A percentile compares a stretch with the other conserved stretches of the same genome.
phyloP scores from a whole-genome alignment of 768 basidiomycete species.

The Naganishia onofrii region DNA sequence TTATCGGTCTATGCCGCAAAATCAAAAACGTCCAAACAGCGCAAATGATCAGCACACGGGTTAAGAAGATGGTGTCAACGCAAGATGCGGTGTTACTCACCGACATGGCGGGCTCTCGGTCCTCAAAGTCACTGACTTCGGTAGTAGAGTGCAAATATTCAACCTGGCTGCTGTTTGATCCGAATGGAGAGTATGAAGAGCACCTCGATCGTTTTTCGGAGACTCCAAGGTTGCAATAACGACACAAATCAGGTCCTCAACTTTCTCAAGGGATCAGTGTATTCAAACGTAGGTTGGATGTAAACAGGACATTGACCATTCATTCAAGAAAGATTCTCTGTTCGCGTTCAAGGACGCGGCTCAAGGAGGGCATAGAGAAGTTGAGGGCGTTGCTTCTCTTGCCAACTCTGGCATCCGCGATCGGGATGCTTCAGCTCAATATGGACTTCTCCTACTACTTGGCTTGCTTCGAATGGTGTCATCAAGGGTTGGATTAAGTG shows the following conservation, averaged over 20 bases:
- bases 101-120: slow-evolving; percentile 8
- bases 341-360: slow-evolving; percentile 20
- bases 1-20: neutral
- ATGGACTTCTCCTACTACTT: neutral
- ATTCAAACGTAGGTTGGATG: neutral
- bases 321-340: neutral
- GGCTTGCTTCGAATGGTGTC: neutral
- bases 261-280: neutral
- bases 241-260: neutral
- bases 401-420: slow-evolving; percentile 12
- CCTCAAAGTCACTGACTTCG: neutral
- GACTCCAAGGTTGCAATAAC: neutral
- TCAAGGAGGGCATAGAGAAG: neutral
- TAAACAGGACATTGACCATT: neutral
- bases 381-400: neutral
- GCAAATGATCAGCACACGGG: neutral
- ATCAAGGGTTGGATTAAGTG: neutral
- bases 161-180: neutral
- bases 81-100: neutral
- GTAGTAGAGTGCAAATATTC: neutral
- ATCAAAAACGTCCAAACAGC: neutral
- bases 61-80: neutral
- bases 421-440: neutral
- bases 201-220: neutral
- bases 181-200: neutral